Percentiles rank a stretch among this genome's conserved stretches.
These are phyloP conservation scores for Tolypocladium album DNA, from an alignment of 2,329 filamentous ascomycete species.

Conservation along the genomic window DNA sequence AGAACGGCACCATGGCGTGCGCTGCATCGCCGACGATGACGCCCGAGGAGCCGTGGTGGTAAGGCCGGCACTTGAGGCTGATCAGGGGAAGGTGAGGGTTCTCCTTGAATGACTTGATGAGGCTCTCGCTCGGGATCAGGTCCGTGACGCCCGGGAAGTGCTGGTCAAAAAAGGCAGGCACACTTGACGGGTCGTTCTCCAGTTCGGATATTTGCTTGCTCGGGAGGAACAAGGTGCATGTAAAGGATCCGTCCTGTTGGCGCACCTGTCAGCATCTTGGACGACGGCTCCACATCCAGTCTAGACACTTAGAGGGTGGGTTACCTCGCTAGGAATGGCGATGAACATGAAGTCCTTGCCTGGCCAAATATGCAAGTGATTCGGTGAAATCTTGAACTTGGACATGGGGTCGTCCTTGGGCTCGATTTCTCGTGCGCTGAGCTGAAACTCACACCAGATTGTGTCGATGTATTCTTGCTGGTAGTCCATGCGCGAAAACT, in stretches of 20 bases:
- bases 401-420: slow-evolving; percentile 19
- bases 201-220: slow-evolving; percentile 57
- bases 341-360: slow-evolving; percentile 96
- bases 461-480: slow-evolving; percentile 93
- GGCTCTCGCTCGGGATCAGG: slow-evolving; percentile 55
- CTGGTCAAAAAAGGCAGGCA: slow-evolving; percentile 65
- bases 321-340: slow-evolving; percentile 68
- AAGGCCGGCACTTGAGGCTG: slow-evolving; percentile 82
- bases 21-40: slow-evolving; percentile 90
- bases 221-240: slow-evolving; percentile 86
- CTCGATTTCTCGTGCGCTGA: slow-evolving; percentile 40
- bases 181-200: slow-evolving; percentile 45
- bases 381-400: slow-evolving; percentile 71
- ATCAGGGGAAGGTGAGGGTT: slow-evolving; percentile 92
- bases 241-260: slow-evolving; percentile 73
- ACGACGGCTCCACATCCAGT: slow-evolving; percentile 10
- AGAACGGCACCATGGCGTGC: slow-evolving; percentile 97
- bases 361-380: slow-evolving; percentile 97
- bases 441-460: slow-evolving; percentile 92
- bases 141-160: slow-evolving; percentile 80
- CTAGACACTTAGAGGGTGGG: not conserved
- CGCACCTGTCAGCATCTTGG: slow-evolving; percentile 5
- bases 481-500: slow-evolving; percentile 82
- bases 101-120: slow-evolving; percentile 62
- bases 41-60: slow-evolving; percentile 66